Base-by-base conservation (phyloP, 2,329 filamentous ascomycete genomes). In the Apiospora koreana region DNA sequence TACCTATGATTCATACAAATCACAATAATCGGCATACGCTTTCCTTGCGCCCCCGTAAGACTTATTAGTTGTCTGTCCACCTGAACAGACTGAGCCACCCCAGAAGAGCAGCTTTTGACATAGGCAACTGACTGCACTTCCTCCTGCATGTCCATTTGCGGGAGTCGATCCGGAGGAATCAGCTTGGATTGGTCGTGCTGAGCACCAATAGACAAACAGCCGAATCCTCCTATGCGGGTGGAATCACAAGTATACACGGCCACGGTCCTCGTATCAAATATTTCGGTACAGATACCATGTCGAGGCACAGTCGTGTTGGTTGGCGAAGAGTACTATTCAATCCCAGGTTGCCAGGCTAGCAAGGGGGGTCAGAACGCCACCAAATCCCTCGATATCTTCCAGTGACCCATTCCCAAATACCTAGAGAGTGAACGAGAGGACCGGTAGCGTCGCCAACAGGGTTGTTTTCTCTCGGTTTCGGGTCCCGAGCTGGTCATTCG, bases 21-120 rank as follows among this genome's bases (percentile, higher is more conserved):
- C 25, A 58, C 31, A 23, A n/a, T 23, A 14, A 12, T n/a, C 38
- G 54, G 54, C 54, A 62, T 28, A 38, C 38, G 54, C 0, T 62
- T 31, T 62, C 31, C 54, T 31, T 62, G 54, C 54, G 54, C 54
- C 54, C 54, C 54, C 54, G 28, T 62, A 38, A 62, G 54, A 62
- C 54, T 62, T 38, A 62, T 12, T n/a, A 21, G 31, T 23, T 7
- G 54, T 62, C 18, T 31, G 31, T 14, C 43, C 54, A 35, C 54
- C 54, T 38, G 54, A n/a, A 58, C 7, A 62, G 54, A 9, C 18
- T 31, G 21, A 62, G 54, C 31, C 54, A 62, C 54, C 54, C 38
- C 21, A 14, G 54, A 9, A 23, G 45, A 38, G 54, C 31, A 23
- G 45, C n/a, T 48, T 31, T 54, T 10, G 21, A n/a, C 31, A n/a